phyloP scores from a whole-genome alignment of 2,329 filamentous ascomycete genomes.

The Phyllachora maydis region DNA sequence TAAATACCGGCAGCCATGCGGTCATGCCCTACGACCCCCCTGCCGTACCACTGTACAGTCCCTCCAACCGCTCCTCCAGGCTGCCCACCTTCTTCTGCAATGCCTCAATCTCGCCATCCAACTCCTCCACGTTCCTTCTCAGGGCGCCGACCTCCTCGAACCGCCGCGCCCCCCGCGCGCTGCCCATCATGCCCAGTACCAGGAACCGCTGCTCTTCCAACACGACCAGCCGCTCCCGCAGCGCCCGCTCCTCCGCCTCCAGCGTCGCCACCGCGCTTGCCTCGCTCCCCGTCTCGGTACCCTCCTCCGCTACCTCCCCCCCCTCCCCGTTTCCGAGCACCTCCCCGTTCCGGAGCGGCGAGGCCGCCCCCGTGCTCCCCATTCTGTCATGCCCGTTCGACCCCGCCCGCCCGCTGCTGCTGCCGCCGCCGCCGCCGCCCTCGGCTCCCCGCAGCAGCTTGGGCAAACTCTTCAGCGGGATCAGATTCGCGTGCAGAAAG shows the following conservation, averaged over 20 bases:
- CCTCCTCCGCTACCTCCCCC: constrained; percentile 18
- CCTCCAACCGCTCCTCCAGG: constrained; percentile 40
- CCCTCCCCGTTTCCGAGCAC: too few relatives aligned
- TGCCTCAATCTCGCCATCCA: constrained; percentile 56
- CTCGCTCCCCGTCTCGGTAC: constrained; percentile 29
- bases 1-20: constrained; percentile 8
- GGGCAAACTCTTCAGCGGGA: constrained; percentile 60
- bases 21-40: too few relatives aligned
- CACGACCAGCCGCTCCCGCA: constrained; percentile 62
- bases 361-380: too few relatives aligned
- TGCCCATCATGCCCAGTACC: constrained; percentile 66
- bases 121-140: constrained; percentile 60
- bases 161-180: constrained; percentile 52
- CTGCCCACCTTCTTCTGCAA: constrained; percentile 43
- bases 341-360: constrained; percentile 25
- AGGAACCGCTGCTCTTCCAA: constrained; percentile 84
- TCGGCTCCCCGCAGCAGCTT: constrained; percentile 41
- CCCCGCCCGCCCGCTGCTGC: constrained; percentile 14
- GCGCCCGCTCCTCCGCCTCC: constrained; percentile 65
- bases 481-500: constrained; percentile 79
- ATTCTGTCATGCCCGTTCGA: constrained; percentile 6
- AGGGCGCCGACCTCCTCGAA: constrained; percentile 77
- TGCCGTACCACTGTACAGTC: too few relatives aligned
- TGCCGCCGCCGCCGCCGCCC: too few relatives aligned
- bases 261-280: constrained; percentile 33